phyloP scores from a whole-genome alignment of 2,329 filamentous ascomycete genomes.

The Colletotrichum echinochloae region DNA sequence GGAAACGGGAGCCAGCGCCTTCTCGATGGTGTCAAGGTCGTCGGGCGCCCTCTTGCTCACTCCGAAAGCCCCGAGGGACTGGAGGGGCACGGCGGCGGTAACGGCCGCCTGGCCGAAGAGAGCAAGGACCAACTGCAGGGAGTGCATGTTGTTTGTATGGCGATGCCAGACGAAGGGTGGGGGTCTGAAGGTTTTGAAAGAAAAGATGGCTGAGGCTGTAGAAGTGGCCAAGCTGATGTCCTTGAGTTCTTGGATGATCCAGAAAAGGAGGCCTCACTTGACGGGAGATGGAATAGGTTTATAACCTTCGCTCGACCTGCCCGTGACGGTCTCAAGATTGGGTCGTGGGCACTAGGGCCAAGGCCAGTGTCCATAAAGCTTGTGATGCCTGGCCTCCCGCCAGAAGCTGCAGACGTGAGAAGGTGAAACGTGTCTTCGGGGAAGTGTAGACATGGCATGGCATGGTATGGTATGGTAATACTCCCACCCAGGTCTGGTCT shows the following conservation, averaged over 20 bases:
- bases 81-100: constrained; percentile 18
- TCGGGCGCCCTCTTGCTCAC: constrained; percentile 13
- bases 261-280: not conserved
- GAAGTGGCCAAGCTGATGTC: constrained; percentile 30
- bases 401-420: constrained; percentile 13
- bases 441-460: not conserved
- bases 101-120: constrained; percentile 31
- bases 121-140: constrained; percentile 25
- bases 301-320: constrained; percentile 31
- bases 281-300: constrained; percentile 35
- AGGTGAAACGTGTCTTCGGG: constrained; percentile 25
- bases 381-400: no score
- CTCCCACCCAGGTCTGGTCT: not conserved
- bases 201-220: constrained; percentile 13
- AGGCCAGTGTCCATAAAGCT: no score
- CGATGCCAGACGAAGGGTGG: constrained; percentile 21
- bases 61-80: not conserved
- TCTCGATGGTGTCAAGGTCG: constrained; percentile 27
- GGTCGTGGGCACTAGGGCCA: no score
- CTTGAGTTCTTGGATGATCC: constrained; percentile 34
- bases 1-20: constrained; percentile 25
- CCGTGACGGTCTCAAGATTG: constrained; percentile 2
- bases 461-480: no score
- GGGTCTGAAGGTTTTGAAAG: constrained; percentile 21
- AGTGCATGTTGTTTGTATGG: constrained; percentile 16